Evolutionary conservation across 768 basidiomycete species (phyloP).

Genomic region (Xerocomellus chrysenteron): DNA sequence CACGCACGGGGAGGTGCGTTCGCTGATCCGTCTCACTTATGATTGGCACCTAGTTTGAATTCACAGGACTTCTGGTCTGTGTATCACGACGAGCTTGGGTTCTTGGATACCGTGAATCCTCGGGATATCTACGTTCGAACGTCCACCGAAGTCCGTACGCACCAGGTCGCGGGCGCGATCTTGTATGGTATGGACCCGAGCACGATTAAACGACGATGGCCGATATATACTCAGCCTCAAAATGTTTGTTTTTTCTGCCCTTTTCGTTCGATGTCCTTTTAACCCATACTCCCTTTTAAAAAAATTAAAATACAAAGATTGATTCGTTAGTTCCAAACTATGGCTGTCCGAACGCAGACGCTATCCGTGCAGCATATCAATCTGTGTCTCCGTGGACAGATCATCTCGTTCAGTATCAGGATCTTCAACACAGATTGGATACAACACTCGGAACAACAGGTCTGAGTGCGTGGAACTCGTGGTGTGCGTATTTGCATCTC

Average conservation of each 20-base stretch:
- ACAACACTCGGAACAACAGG: conserved; percentile 41
- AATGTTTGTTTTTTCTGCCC: conserved; percentile 31
- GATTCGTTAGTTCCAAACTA: conserved; percentile 49
- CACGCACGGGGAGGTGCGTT: conserved; percentile 38
- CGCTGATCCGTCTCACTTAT: neutral
- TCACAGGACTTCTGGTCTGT: conserved; percentile 49
- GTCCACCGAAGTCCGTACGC: conserved; percentile 45
- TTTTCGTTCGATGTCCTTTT: neutral
- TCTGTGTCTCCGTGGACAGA: conserved; percentile 47
- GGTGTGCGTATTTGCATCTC: conserved; percentile 38
- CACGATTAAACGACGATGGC: conserved; percentile 33
- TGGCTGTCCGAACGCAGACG: conserved; percentile 40
- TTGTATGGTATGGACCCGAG: conserved; percentile 45
- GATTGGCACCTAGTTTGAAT: neutral
- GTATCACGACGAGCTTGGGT: conserved; percentile 38
- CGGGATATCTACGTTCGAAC: conserved; percentile 44
- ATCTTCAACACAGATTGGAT: conserved; percentile 39
- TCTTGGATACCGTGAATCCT: conserved; percentile 35
- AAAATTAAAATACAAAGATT: conserved; percentile 32
- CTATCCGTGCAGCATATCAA: conserved; percentile 41
- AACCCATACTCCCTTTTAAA: too few species aligned
- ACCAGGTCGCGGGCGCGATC: conserved; percentile 46
- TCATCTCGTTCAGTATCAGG: conserved; percentile 38
- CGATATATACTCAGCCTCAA: conserved; percentile 42
- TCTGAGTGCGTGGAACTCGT: conserved; percentile 42